Evolutionary conservation across 2,329 filamentous ascomycete genomes (phyloP).

Genomic region (Calonectria leucothoes): DNA sequence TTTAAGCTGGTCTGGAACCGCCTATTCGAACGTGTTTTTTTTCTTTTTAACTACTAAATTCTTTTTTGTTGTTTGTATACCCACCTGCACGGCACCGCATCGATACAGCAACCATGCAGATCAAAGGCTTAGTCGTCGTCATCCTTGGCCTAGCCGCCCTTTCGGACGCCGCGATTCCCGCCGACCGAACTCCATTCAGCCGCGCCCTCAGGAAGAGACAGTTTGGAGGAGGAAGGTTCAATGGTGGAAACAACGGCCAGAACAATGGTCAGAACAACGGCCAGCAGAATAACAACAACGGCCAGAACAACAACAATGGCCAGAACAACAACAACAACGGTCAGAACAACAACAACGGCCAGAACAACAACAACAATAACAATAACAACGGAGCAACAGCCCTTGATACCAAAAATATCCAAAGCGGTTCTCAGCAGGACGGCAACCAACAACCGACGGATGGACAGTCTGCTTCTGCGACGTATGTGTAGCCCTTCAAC

Average conservation of each 20-base stretch:
- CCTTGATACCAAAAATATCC: slow-evolving; percentile 57
- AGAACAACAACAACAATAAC: slow-evolving; percentile 36
- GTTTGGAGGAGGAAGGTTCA: slow-evolving; percentile 39
- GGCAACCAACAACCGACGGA: slow-evolving; percentile 58
- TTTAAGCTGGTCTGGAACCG: slow-evolving; percentile 64
- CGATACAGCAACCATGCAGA: slow-evolving; percentile 58
- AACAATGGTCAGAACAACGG: slow-evolving; percentile 38
- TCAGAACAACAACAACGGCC: slow-evolving; percentile 28
- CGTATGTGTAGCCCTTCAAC: slow-evolving; percentile 52
- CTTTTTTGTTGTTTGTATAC: slow-evolving; percentile 42
- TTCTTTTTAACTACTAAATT: slow-evolving; percentile 21
- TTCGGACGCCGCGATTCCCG: slow-evolving; percentile 57
- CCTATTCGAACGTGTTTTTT: slow-evolving; percentile 18
- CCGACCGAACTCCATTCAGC: slow-evolving; percentile 50
- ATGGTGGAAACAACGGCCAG: slow-evolving; percentile 38
- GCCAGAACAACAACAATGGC: slow-evolving; percentile 34
- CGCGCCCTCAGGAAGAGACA: slow-evolving; percentile 56
- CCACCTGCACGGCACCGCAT: slow-evolving; percentile 27
- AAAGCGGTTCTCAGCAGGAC: slow-evolving; percentile 61
- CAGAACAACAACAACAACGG: slow-evolving; percentile 39
- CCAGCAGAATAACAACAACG: slow-evolving; percentile 34
- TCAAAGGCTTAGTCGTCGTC: slow-evolving; percentile 62
- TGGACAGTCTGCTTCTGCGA: slow-evolving; percentile 64
- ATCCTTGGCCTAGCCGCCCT: slow-evolving; percentile 60
- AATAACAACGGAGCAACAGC: slow-evolving; percentile 46